phyloP scores from a whole-genome alignment of 1,284 basidiomycete genomes.

The Tilletia setariae region DNA sequence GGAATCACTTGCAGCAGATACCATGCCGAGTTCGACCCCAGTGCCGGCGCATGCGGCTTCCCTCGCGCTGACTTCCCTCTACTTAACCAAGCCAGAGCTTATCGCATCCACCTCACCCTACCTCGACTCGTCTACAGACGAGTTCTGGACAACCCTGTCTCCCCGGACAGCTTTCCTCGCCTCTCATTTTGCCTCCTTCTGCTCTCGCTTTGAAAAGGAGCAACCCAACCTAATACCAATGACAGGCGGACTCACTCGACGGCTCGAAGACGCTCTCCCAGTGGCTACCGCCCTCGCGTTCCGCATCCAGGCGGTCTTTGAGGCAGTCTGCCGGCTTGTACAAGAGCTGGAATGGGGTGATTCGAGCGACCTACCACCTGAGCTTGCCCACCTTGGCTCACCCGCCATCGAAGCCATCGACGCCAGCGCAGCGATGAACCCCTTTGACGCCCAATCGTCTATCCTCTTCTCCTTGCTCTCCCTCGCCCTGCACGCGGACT shows the following conservation, averaged over 20 bases:
- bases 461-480: conserved; percentile 76
- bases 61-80: background rate
- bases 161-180: conserved; percentile 80
- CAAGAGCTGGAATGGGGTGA: conserved; percentile 13
- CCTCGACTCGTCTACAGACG: conserved; percentile 58
- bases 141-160: conserved; percentile 72
- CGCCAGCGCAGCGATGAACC: background rate
- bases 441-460: conserved; percentile 55
- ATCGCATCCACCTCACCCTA: background rate
- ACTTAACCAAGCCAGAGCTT: background rate
- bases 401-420: conserved; percentile 5
- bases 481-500: conserved; percentile 80
- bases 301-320: conserved; percentile 63
- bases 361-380: background rate
- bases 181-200: conserved; percentile 79
- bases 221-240: background rate
- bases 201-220: conserved; percentile 42
- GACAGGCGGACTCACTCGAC: conserved; percentile 54
- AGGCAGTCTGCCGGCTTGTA: conserved; percentile 1
- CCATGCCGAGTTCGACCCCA: conserved; percentile 3
- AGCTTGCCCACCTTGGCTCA: background rate
- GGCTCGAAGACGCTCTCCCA: conserved; percentile 74
- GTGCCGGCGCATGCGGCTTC: conserved; percentile 8
- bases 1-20: background rate
- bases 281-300: conserved; percentile 87